Base-by-base conservation (phyloP, 495 filamentous ascomycete species). In the Darksidea phi region DNA sequence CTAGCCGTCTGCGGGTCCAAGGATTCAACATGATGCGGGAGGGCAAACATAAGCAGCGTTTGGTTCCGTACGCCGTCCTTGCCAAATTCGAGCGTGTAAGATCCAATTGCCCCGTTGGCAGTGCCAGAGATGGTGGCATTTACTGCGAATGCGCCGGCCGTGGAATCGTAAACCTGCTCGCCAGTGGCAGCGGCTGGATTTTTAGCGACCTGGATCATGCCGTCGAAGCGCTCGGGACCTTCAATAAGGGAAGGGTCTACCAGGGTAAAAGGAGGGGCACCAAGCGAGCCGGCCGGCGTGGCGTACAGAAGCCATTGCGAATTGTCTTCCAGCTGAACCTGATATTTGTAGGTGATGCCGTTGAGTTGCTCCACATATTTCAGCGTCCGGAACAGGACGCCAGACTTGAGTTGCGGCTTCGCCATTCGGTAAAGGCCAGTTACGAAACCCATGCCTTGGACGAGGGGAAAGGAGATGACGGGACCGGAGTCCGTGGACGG, bases 401-500 rank as follows among this genome's bases (percentile, higher is more conserved):
- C 86, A 51, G 86, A 88, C 64, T 89, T 83, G 21, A 97, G 77
- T 11, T 86, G 45, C 1, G 93, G 92, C 24, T 84, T 82, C 4
- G 84, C 76, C 32, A 81, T 80, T 43, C 78, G 80, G 73, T 93
- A 97, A n/a, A 88, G 56, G 2, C 79, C 93, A 4, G 91, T 96
- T 11, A 95, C 80, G 62, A 90, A 93, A 0, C 83, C 91, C 86
- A 93, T 92, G 2, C 94, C 94, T 71, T 97, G 93, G 1, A 95
- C 85, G 6, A 96, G 70, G 0, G 92, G 92, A 66, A 96, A 88
- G 0, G 84, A 85, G 34, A 97, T 78, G 23, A 73, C 74, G 1
- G 85, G 76, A 0, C 73, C 64, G 0, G 82, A 82, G 13, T 80
- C 80, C 13, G 70, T 61, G 34, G 79, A 74, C 2, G 80, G 75